Conservation (phyloP, 345 rosid species). For the Rhizophora mangle region DNA sequence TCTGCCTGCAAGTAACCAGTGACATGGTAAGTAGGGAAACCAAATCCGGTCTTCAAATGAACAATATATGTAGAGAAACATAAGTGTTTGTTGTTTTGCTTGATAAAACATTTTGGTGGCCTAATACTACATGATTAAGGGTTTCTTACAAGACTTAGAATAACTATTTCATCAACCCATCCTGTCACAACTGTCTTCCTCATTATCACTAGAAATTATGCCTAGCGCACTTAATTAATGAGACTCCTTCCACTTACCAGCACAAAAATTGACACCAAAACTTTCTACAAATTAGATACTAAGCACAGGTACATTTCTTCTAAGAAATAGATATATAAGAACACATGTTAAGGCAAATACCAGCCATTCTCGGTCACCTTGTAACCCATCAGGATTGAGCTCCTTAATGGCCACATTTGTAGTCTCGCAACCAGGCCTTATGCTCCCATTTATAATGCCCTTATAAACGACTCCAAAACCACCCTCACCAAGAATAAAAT, state of each 20-base stretch:
- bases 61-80: neutral
- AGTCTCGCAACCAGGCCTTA: slow-evolving; percentile 57
- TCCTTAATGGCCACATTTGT: slow-evolving; percentile 82
- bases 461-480: slow-evolving; percentile 94
- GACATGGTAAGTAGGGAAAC: neutral
- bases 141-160: too few species aligned
- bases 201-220: neutral
- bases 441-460: slow-evolving; percentile 67
- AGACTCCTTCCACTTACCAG: neutral
- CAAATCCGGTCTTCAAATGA: neutral
- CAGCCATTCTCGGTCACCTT: slow-evolving; percentile 99
- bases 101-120: too few species aligned
- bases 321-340: neutral
- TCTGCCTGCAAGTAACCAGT: slow-evolving; percentile 63
- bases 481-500: slow-evolving; percentile 87
- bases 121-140: too few species aligned
- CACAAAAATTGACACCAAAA: neutral
- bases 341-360: slow-evolving; percentile 36
- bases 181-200: neutral
- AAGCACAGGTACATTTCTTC: neutral
- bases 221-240: neutral
- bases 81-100: too few species aligned
- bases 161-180: too few species aligned
- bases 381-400: slow-evolving; percentile 86
- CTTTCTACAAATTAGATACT: neutral